These are phyloP conservation scores for Gnetum montanum DNA, from an alignment of 75 land plant species.

Conservation along the genomic window DNA sequence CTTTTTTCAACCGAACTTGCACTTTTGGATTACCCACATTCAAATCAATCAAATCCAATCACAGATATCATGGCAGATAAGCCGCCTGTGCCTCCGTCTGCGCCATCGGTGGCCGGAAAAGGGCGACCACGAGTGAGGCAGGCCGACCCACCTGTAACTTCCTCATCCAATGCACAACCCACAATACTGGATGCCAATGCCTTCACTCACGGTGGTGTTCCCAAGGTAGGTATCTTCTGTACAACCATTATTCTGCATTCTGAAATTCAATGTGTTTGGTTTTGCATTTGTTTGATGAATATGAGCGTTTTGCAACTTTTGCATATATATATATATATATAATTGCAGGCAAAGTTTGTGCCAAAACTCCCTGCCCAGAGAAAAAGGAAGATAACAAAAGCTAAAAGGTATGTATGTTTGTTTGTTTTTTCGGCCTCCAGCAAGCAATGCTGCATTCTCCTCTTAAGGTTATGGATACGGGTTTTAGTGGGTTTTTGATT, in stretches of 20 bases:
- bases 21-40: too few species aligned
- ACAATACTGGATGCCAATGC: conserved; percentile 3
- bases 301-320: not conserved
- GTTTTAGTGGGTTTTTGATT: too few species aligned
- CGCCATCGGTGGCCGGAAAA: not conserved
- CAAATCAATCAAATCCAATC: too few species aligned
- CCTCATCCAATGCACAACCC: not conserved
- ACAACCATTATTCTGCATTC: too few species aligned
- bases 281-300: not conserved
- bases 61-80: not conserved
- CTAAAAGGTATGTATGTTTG: not conserved
- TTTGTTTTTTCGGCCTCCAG: not conserved
- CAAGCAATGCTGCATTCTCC: not conserved
- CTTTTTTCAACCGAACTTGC: too few species aligned
- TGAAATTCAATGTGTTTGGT: too few species aligned
- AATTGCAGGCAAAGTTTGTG: conserved; percentile 4
- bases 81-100: not conserved
- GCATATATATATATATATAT: too few species aligned
- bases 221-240: too few species aligned
- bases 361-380: conserved; percentile 4
- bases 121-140: not conserved
- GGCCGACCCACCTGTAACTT: not conserved
- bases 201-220: conserved; percentile 6
- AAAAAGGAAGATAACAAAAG: not conserved
- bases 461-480: not conserved